Conservation (phyloP, 1,139 yeast species). For the Hemisphaericaspora subhashii region DNA sequence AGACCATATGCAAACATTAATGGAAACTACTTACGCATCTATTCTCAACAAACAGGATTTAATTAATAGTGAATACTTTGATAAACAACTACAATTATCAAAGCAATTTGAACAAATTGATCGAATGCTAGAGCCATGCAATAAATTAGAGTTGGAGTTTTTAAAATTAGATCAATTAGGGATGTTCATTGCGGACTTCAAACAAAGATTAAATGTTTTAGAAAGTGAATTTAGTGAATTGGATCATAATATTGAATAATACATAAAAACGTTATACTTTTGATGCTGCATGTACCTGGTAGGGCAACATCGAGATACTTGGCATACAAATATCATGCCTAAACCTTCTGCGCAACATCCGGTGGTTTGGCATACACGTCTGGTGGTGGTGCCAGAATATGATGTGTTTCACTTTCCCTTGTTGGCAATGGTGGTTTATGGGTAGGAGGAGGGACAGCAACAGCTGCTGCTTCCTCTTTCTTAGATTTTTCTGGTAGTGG, state of each 20-base stretch:
- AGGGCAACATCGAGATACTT: too few relatives aligned
- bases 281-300: too few relatives aligned
- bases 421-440: not conserved
- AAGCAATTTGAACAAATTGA: conserved; percentile 46
- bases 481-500: not conserved
- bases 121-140: conserved; percentile 47
- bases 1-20: conserved; percentile 46
- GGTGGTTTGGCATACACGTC: conserved; percentile 41
- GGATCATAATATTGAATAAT: conserved; percentile 1
- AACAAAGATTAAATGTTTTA: conserved; percentile 25
- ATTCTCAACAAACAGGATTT: conserved; percentile 27
- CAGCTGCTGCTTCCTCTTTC: not conserved
- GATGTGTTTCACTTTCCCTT: conserved; percentile 8
- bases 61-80: conserved; percentile 34
- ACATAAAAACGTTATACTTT: too few relatives aligned
- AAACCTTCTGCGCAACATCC: conserved; percentile 41
- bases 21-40: conserved; percentile 36
- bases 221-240: conserved; percentile 24
- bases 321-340: too few relatives aligned
- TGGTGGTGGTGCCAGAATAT: conserved; percentile 14
- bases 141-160: conserved; percentile 59
- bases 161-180: conserved; percentile 67
- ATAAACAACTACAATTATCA: conserved; percentile 38
- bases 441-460: not conserved
- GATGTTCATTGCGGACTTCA: conserved; percentile 44